These are phyloP conservation scores for Phytophthora rubi DNA, from an alignment of 352 stramenopile species.

Conservation along the genomic window DNA sequence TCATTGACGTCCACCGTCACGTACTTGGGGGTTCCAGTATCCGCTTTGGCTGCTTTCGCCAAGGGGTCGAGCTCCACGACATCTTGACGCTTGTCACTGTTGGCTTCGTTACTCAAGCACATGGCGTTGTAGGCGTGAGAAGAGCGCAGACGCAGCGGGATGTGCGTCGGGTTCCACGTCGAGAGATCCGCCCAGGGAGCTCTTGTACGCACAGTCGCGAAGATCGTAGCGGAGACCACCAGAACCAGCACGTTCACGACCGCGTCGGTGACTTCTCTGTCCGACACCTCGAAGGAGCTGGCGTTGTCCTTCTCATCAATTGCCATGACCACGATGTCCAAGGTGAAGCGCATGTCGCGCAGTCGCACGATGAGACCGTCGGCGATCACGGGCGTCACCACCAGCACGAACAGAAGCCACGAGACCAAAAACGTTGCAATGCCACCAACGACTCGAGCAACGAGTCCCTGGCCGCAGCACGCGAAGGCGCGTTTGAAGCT, in stretches of 20 bases:
- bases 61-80: background rate
- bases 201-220: constrained; percentile 9
- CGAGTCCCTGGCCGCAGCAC: background rate
- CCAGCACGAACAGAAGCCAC: constrained; percentile 32
- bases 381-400: constrained; percentile 31
- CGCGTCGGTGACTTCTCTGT: constrained; percentile 4
- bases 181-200: constrained; percentile 4
- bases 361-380: constrained; percentile 46
- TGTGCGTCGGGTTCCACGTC: constrained; percentile 5
- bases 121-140: background rate
- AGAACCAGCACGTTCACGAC: constrained; percentile 1
- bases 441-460: background rate
- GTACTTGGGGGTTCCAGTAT: background rate
- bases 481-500: background rate
- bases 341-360: constrained; percentile 45
- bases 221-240: background rate
- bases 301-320: constrained; percentile 27
- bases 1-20: constrained; percentile 2
- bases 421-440: constrained; percentile 32
- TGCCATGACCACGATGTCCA: constrained; percentile 44
- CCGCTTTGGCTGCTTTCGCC: background rate
- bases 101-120: background rate
- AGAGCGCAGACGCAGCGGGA: background rate
- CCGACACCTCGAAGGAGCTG: constrained; percentile 12
- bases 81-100: background rate